Conservation (phyloP, 257 asterid species). For the Ilex aquifolium region DNA sequence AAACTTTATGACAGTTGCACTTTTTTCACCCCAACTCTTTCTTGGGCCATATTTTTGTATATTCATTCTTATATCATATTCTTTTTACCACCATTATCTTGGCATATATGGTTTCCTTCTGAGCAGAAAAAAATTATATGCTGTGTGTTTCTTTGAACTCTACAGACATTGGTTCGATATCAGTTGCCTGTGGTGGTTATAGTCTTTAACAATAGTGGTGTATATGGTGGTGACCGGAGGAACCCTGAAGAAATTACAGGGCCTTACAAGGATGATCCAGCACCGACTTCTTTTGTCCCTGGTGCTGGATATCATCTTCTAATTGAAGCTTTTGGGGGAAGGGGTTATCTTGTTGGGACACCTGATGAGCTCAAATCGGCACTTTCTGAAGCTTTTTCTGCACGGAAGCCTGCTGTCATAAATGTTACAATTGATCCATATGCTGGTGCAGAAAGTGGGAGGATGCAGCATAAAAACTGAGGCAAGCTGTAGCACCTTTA, state of each 20-base stretch:
- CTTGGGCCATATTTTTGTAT: too few relatives aligned
- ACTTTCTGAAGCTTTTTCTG: slow-evolving; percentile 60
- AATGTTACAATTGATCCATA: slow-evolving; percentile 79
- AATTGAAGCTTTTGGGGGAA: slow-evolving; percentile 81
- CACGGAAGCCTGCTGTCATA: slow-evolving; percentile 69
- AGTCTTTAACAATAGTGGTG: slow-evolving; percentile 36
- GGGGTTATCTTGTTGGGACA: slow-evolving; percentile 72
- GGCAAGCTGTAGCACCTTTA: slow-evolving; percentile 4
- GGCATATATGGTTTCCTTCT: too few relatives aligned
- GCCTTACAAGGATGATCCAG: slow-evolving; percentile 83
- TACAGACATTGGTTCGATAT: slow-evolving; percentile 74
- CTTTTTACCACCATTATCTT: too few relatives aligned
- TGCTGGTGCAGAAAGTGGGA: slow-evolving; percentile 92
- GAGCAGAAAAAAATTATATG: too few relatives aligned
- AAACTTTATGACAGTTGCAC: too few relatives aligned
- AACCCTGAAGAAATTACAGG: slow-evolving; percentile 77
- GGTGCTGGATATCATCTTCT: slow-evolving; percentile 75
- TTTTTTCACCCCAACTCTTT: too few relatives aligned
- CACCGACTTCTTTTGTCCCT: slow-evolving; percentile 92
- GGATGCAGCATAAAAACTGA: slow-evolving; percentile 90
- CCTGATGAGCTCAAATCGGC: slow-evolving; percentile 80
- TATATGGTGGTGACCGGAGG: slow-evolving; percentile 61
- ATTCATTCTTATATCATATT: too few relatives aligned
- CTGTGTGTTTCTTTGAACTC: slow-evolving; percentile 10
- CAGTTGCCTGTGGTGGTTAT: slow-evolving; percentile 87